Evolutionary conservation across 495 filamentous ascomycete species (phyloP).

Genomic region (Lasiosphaeris hirsuta): DNA sequence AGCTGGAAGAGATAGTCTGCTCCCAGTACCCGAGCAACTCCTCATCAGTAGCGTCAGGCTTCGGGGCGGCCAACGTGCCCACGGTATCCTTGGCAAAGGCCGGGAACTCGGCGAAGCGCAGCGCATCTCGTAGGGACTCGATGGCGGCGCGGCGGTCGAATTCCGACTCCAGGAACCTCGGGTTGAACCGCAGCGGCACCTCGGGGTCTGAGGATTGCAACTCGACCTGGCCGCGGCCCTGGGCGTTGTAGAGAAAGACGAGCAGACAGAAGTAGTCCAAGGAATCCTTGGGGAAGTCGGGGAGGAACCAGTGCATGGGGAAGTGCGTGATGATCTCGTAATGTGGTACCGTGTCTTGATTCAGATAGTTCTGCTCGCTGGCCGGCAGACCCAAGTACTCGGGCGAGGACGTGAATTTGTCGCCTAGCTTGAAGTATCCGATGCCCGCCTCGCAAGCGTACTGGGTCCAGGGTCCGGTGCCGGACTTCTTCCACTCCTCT

Average conservation of each 20-base stretch:
- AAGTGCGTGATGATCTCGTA: slow-evolving; percentile 37
- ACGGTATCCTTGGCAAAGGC: slow-evolving; percentile 47
- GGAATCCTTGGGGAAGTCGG: slow-evolving; percentile 25
- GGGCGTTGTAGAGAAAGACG: slow-evolving; percentile 36
- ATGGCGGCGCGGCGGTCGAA: slow-evolving; percentile 56
- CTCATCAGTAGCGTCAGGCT: slow-evolving; percentile 44
- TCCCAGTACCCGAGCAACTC: slow-evolving; percentile 51
- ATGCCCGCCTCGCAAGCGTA: slow-evolving; percentile 40
- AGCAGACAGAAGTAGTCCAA: slow-evolving; percentile 32
- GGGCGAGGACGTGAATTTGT: slow-evolving; percentile 24
- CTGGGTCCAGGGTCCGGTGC: slow-evolving; percentile 45
- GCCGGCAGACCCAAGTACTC: slow-evolving; percentile 47
- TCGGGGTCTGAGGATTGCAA: slow-evolving; percentile 54
- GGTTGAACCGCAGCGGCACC: slow-evolving; percentile 55
- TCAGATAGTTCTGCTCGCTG: slow-evolving; percentile 37
- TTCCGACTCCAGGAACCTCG: slow-evolving; percentile 52
- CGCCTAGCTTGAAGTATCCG: slow-evolving; percentile 54
- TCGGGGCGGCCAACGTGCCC: slow-evolving; percentile 40
- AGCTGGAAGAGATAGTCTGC: slow-evolving; percentile 36
- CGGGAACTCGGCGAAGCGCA: slow-evolving; percentile 41
- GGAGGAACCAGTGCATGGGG: slow-evolving; percentile 46
- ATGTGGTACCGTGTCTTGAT: slow-evolving; percentile 42
- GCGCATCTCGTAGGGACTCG: slow-evolving; percentile 48
- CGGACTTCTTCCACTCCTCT: slow-evolving; percentile 45
- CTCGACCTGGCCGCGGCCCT: slow-evolving; percentile 46